These are phyloP conservation scores for Scleroderma bovista DNA, from an alignment of 768 basidiomycete genomes.

Conservation along the genomic window DNA sequence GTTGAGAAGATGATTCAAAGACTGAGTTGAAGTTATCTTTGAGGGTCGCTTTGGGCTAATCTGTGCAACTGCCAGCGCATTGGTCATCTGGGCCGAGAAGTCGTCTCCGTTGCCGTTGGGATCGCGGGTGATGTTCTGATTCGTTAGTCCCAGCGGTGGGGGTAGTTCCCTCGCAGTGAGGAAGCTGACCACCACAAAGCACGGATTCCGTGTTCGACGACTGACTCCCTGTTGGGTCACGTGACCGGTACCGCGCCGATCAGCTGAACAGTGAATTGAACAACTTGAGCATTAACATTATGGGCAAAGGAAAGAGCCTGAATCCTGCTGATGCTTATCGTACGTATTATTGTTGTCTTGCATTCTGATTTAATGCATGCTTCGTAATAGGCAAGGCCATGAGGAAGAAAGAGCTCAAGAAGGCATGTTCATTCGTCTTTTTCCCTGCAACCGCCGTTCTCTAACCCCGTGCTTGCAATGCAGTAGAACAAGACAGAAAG, in stretches of 20 bases:
- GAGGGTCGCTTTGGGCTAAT: slow-evolving; percentile 51
- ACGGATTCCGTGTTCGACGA: neutral
- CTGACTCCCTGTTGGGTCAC: neutral
- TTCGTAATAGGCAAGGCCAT: slow-evolving; percentile 80
- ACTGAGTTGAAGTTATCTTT: slow-evolving; percentile 66
- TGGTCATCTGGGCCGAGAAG: slow-evolving; percentile 23
- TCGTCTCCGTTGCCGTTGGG: slow-evolving; percentile 12
- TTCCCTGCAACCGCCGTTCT: neutral
- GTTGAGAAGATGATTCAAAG: slow-evolving; percentile 82
- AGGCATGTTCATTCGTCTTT: slow-evolving; percentile 41
- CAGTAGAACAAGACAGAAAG: slow-evolving; percentile 90
- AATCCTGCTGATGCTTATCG: slow-evolving; percentile 96
- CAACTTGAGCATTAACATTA: slow-evolving; percentile 19
- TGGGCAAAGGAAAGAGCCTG: slow-evolving; percentile 80
- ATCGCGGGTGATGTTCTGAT: neutral
- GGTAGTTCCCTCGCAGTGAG: slow-evolving; percentile 47
- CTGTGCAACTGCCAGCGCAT: slow-evolving; percentile 17
- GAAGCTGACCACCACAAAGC: slow-evolving; percentile 27
- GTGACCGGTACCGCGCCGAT: slow-evolving; percentile 11
- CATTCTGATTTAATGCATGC: neutral
- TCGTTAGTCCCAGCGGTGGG: slow-evolving; percentile 13
- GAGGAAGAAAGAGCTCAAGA: slow-evolving; percentile 93
- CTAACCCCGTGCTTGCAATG: slow-evolving; percentile 18
- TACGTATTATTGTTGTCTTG: slow-evolving; percentile 35
- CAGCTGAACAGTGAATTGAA: slow-evolving; percentile 23